Conservation (phyloP, 2,329 filamentous ascomycete genomes). For the Stagonosporopsis vannaccii region DNA sequence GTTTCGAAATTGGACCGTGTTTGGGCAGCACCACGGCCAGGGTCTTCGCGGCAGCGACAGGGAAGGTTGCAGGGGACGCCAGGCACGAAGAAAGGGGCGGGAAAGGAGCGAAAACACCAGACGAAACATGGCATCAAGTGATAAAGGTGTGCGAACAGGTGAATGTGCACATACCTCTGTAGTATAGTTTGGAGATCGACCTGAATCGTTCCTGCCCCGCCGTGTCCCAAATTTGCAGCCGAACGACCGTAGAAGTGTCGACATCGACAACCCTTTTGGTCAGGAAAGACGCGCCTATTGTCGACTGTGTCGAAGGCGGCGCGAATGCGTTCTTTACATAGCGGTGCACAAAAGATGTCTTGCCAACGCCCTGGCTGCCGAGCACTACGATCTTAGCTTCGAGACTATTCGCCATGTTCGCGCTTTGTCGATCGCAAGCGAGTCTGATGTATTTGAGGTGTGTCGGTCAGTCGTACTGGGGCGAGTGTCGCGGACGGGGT, state of each 20-base stretch:
- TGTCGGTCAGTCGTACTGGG: neutral
- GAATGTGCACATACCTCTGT: conserved; percentile 62
- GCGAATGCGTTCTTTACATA: conserved; percentile 77
- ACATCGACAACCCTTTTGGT: conserved; percentile 75
- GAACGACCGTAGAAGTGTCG: conserved; percentile 83
- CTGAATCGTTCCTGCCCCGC: conserved; percentile 95
- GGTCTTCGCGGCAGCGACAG: conserved; percentile 7
- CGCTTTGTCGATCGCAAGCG: neutral
- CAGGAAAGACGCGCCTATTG: conserved; percentile 63
- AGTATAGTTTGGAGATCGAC: conserved; percentile 93
- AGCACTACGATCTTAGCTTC: conserved; percentile 85
- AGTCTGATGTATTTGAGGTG: neutral
- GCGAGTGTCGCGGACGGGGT: neutral
- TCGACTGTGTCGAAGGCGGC: conserved; percentile 60
- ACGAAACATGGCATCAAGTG: neutral
- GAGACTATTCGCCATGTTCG: conserved; percentile 60
- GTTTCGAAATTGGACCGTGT: conserved; percentile 2
- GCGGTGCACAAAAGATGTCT: conserved; percentile 78
- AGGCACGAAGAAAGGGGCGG: conserved; percentile 15
- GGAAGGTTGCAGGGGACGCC: conserved; percentile 6
- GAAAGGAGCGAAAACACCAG: neutral
- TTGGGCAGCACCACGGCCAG: conserved; percentile 18
- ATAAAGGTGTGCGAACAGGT: neutral
- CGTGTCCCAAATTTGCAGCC: conserved; percentile 97
- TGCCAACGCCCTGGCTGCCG: conserved; percentile 80